Base-by-base conservation (phyloP, 2,329 filamentous ascomycete species). In the Cercospora janseana region DNA sequence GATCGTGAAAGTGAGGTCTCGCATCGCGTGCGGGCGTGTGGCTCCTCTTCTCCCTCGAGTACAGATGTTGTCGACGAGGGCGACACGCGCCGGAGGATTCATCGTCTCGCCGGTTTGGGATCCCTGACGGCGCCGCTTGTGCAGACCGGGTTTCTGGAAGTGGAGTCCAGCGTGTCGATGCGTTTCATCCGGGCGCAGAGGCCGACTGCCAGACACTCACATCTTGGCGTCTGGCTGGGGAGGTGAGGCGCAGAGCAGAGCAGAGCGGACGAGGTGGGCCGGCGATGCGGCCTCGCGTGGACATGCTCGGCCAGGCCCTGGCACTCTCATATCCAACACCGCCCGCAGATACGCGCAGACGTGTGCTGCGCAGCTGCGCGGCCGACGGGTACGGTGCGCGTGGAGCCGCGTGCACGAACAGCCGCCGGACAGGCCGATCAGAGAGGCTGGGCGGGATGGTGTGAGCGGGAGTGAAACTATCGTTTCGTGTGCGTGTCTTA, bases 61-160 rank as follows among this genome's bases (percentile, higher is more conserved):
- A 40, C 18, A 16, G 18, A 40, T 23, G 32, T 29, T 44, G 46
- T 49, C 29, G 27, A 16, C 26, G 27, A 28, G 24, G 7, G n/a
- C n/a, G n/a, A n/a, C n/a, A n/a, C 24, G 24, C 20, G 15, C 15
- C 9, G 9, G 37, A 8, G 13, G 20, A 8, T 32, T n/a, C 29
- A 32, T n/a, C 9, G 37, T 41, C 10, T 20, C 9, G 20, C 44
- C 44, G 44, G 44, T 46, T 37, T 46, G 46, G 18, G 35, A 49
- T 34, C 44, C 45, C 45, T 40, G 38, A 32, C 31, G 29, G 13
- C 20, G 29, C 27, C 18, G 40, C 23, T 23, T 41, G 23, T 51
- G 31, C 46, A 35, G 51, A 57, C 54, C 54, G 51, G 54, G 54
- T 51, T 54, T 48, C 48, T 57, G 54, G 54, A 49, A 57, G 51